Percentiles rank a stretch among this genome's conserved stretches.
These are phyloP conservation scores for Cryptococcus depauperatus DNA, from an alignment of 1,284 basidiomycete species.

Conservation along the genomic window DNA sequence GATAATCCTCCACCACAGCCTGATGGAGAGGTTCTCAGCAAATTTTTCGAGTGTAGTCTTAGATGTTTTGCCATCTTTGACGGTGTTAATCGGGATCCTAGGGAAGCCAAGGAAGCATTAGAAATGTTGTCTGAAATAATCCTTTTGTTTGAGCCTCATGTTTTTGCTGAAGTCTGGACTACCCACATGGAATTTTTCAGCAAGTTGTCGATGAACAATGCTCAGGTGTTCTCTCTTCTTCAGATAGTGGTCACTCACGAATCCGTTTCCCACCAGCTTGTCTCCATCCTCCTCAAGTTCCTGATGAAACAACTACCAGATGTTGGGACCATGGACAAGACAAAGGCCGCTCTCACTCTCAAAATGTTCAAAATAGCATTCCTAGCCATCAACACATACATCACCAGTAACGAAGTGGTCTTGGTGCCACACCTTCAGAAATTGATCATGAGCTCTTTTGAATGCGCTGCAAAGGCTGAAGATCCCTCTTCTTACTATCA, in stretches of 20 bases:
- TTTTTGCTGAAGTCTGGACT: constrained; percentile 92
- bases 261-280: constrained; percentile 75
- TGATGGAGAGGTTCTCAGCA: constrained; percentile 78
- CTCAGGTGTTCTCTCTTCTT: constrained; percentile 73
- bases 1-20: constrained; percentile 60
- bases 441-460: constrained; percentile 95
- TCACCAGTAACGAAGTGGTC: constrained; percentile 77
- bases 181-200: constrained; percentile 84
- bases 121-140: constrained; percentile 77
- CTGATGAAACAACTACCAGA: constrained; percentile 74
- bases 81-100: constrained; percentile 53
- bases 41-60: constrained; percentile 78
- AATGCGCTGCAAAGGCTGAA: constrained; percentile 80
- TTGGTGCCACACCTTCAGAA: constrained; percentile 87
- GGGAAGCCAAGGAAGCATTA: constrained; percentile 78
- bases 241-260: constrained; percentile 82
- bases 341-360: constrained; percentile 67
- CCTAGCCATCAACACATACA: constrained; percentile 72
- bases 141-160: constrained; percentile 73
- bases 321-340: constrained; percentile 77
- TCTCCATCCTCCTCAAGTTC: constrained; percentile 84
- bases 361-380: constrained; percentile 97
- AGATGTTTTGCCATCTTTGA: constrained; percentile 82
- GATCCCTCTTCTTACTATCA: constrained; percentile 92
- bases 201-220: constrained; percentile 65